Conservation (phyloP, 2,329 filamentous ascomycete genomes). For the Diaporthe ampelina region DNA sequence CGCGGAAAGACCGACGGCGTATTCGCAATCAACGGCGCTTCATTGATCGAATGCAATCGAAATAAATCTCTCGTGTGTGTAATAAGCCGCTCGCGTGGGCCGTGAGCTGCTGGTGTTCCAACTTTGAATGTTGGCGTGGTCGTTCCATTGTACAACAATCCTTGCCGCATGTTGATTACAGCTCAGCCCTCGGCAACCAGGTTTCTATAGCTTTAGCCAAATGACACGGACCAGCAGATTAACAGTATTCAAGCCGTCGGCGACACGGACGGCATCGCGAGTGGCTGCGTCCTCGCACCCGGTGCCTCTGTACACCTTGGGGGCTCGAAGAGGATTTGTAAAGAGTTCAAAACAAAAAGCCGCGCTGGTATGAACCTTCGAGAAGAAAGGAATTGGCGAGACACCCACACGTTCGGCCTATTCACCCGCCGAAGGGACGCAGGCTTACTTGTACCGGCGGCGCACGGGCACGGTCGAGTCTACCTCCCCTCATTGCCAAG, state of each 20-base stretch:
- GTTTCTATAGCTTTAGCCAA: neutral
- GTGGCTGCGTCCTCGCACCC: neutral
- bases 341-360: neutral
- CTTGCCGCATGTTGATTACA: conserved; percentile 1
- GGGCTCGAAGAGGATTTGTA: neutral
- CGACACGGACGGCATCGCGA: neutral
- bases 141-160: neutral
- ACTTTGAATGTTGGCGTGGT: neutral
- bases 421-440: conserved; percentile 9
- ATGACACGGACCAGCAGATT: neutral
- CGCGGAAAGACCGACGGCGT: neutral
- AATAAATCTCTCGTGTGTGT: neutral
- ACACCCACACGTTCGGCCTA: neutral
- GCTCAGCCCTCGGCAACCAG: neutral
- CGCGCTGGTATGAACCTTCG: neutral
- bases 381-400: neutral
- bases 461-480: conserved; percentile 8
- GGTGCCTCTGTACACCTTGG: neutral
- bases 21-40: neutral
- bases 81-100: neutral
- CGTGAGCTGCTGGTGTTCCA: neutral
- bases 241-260: neutral
- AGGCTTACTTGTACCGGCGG: conserved; percentile 24
- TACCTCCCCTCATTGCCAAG: conserved; percentile 29
- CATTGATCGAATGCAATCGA: neutral